These are phyloP conservation scores for Nemania sp. DNA, from an alignment of 2,329 filamentous ascomycete genomes.

Conservation along the genomic window DNA sequence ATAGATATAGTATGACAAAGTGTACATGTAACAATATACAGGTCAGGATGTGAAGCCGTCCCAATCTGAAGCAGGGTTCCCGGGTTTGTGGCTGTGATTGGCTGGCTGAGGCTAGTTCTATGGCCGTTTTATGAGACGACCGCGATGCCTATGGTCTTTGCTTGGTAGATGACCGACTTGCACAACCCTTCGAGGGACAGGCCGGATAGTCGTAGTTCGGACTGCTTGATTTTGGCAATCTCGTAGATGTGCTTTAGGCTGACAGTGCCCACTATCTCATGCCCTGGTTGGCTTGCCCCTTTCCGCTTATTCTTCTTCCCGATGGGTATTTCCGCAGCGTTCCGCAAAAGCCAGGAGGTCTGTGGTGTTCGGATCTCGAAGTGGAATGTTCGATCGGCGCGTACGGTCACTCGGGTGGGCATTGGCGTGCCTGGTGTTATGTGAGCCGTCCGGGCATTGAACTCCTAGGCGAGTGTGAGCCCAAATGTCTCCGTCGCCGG, in stretches of 20 bases:
- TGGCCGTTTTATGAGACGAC: constrained; percentile 56
- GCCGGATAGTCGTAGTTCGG: constrained; percentile 74
- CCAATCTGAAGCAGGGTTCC: neutral
- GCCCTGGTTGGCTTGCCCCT: constrained; percentile 75
- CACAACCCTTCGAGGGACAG: constrained; percentile 72
- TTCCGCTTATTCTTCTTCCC: constrained; percentile 77
- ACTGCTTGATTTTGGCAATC: constrained; percentile 95
- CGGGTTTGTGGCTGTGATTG: neutral
- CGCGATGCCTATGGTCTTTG: constrained; percentile 74
- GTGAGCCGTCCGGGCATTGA: constrained; percentile 91
- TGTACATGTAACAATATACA: constrained; percentile 23
- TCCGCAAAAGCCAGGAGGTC: constrained; percentile 87
- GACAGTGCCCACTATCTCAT: constrained; percentile 80
- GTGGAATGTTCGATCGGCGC: constrained; percentile 87
- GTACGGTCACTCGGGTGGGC: constrained; percentile 87
- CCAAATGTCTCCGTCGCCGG: constrained; percentile 22
- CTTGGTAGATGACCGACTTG: constrained; percentile 74
- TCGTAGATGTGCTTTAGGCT: constrained; percentile 96
- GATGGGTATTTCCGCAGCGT: constrained; percentile 74
- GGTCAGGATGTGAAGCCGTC: neutral
- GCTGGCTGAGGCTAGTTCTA: neutral
- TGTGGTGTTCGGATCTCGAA: constrained; percentile 94
- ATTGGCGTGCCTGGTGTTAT: constrained; percentile 82
- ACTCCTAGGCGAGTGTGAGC: constrained; percentile 67
- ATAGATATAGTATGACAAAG: neutral